Conservation (phyloP, 1,284 basidiomycete genomes). For the Apiotrichum sp. region DNA sequence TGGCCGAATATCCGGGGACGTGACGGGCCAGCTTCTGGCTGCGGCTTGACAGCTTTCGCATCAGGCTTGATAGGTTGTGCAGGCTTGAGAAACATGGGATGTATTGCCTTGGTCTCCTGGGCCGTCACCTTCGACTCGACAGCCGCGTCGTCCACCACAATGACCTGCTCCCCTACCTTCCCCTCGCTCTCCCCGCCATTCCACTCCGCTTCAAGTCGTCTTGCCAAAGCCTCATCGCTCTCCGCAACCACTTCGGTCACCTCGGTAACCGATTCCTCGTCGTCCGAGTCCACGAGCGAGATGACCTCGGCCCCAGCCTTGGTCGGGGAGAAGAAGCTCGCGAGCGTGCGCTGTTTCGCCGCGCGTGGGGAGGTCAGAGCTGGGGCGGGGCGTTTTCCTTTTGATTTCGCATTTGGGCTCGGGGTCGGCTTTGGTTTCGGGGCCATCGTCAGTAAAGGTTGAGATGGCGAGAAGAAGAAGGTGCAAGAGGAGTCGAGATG, state of each 20-base stretch:
- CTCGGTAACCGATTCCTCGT: conserved; percentile 5
- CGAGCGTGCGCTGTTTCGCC: conserved; percentile 22
- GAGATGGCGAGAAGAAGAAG: no score
- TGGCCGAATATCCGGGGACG: conserved; percentile 14
- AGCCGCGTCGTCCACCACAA: conserved; percentile 7
- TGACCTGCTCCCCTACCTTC: conserved; percentile 4
- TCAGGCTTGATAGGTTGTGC: no score
- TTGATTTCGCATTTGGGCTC: conserved; percentile 2
- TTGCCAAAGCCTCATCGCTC: conserved; percentile 26
- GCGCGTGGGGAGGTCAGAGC: no score
- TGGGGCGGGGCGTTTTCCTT: background rate
- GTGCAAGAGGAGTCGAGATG: no score
- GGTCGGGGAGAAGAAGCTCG: conserved; percentile 38
- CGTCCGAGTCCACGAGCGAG: conserved; percentile 37
- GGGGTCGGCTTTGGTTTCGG: conserved; percentile 1
- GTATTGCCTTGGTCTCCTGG: background rate
- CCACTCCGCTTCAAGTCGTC: conserved; percentile 27
- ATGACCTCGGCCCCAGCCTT: conserved; percentile 14
- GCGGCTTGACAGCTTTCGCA: no score
- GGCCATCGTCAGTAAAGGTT: background rate
- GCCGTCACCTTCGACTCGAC: background rate
- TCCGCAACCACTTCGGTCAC: conserved; percentile 1
- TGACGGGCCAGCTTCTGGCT: background rate
- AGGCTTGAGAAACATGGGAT: background rate
- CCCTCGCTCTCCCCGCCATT: conserved; percentile 4